Evolutionary conservation across 106 monocot genomes (phyloP).

Genomic region (Platanthera zijinensis): DNA sequence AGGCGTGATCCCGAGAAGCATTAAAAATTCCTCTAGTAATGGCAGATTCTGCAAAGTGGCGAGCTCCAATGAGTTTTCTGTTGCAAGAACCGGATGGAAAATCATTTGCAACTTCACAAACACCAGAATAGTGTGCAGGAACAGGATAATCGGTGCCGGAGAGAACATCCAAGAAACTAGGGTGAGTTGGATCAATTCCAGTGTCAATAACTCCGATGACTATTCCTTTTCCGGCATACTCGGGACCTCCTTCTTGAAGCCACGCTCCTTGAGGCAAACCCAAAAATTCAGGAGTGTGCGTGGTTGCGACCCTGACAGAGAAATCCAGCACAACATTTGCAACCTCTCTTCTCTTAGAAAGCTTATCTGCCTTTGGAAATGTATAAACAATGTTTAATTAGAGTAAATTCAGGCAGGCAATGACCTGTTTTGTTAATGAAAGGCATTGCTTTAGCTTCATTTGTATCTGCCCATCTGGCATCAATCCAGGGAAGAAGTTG

Average conservation of each 20-base stretch:
- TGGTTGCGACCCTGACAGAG: conserved; percentile 80
- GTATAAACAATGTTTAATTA: conserved; percentile 8
- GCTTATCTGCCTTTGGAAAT: conserved; percentile 64
- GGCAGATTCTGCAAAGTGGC: conserved; percentile 96
- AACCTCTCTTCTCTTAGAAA: conserved; percentile 67
- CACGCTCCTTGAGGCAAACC: conserved; percentile 88
- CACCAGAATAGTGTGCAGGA: conserved; percentile 76
- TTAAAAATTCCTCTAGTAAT: conserved; percentile 93
- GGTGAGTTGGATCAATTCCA: conserved; percentile 87
- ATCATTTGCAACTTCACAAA: conserved; percentile 89
- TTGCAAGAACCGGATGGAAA: conserved; percentile 98
- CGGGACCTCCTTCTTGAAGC: conserved; percentile 77
- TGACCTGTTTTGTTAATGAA: neutral
- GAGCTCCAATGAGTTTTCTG: conserved; percentile 88
- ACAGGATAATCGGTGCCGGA: conserved; percentile 41
- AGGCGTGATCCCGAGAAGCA: conserved; percentile 75
- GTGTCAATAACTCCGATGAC: conserved; percentile 95
- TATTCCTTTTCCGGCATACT: conserved; percentile 75
- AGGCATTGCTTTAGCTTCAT: neutral
- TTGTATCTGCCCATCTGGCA: neutral
- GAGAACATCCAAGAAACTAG: conserved; percentile 67
- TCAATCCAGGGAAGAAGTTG: neutral
- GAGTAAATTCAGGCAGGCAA: neutral
- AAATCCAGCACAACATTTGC: conserved; percentile 72
- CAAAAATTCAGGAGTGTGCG: conserved; percentile 89